phyloP scores from a whole-genome alignment of 352 stramenopile species.

The Phytopythium litorale region DNA sequence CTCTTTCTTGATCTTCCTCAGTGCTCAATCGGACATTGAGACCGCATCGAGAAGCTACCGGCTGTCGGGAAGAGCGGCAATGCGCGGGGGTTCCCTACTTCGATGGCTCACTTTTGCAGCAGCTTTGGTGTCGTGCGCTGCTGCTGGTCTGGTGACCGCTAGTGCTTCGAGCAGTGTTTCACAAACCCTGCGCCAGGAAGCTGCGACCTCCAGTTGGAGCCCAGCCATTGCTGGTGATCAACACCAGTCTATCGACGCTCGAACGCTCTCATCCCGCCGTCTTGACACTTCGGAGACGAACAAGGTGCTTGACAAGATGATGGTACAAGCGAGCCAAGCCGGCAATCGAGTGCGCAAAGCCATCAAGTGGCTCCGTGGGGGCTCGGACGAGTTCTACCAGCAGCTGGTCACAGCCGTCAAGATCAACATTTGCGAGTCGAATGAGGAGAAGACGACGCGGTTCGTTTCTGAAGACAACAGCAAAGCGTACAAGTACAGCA shows the following conservation, averaged over 20 bases:
- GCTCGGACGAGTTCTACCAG: constrained; percentile 52
- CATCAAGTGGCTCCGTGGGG: constrained; percentile 58
- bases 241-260: neutral
- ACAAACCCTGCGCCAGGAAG: neutral
- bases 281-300: neutral
- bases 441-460: constrained; percentile 17
- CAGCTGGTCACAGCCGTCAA: constrained; percentile 51
- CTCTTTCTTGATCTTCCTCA: neutral
- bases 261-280: neutral
- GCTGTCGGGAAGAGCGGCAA: neutral
- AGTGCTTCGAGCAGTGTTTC: neutral
- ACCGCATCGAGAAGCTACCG: neutral
- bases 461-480: constrained; percentile 27
- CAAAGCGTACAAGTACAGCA: constrained; percentile 39
- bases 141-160: no score
- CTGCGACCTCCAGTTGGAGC: neutral
- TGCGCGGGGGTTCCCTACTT: neutral
- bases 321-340: constrained; percentile 35
- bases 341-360: constrained; percentile 41
- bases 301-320: constrained; percentile 18
- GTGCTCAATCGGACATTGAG: neutral
- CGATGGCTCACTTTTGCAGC: neutral
- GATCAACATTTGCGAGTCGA: constrained; percentile 47
- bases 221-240: neutral
- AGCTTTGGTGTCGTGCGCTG: neutral